A percentile compares a stretch with the other conserved stretches of the same genome.
Evolutionary conservation across 768 basidiomycete genomes (phyloP).

Genomic region (Lepiota subincarnata): DNA sequence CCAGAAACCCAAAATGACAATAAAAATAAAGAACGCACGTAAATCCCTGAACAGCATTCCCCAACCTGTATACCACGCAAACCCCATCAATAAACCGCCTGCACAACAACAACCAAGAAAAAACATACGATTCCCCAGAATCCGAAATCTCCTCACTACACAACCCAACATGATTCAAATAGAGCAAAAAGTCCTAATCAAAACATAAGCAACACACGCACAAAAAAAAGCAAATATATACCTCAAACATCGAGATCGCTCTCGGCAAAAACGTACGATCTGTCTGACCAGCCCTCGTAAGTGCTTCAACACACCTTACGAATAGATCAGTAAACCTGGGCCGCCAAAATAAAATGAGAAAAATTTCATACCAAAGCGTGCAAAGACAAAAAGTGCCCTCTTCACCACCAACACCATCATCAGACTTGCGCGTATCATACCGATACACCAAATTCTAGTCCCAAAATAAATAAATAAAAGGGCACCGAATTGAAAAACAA

Average conservation of each 20-base stretch:
- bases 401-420: constrained; percentile 94
- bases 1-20: background rate
- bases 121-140: constrained; percentile 70
- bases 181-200: constrained; percentile 67
- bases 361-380: constrained; percentile 52
- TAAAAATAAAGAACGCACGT: constrained; percentile 50
- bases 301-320: constrained; percentile 64
- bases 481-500: background rate
- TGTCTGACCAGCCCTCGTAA: constrained; percentile 83
- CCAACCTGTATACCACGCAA: constrained; percentile 54
- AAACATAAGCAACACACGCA: background rate
- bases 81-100: background rate
- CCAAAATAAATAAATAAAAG: background rate
- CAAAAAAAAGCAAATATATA: constrained; percentile 26
- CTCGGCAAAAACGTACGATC: constrained; percentile 61
- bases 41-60: constrained; percentile 88
- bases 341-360: no score
- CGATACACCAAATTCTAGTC: constrained; percentile 86
- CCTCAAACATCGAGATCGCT: constrained; percentile 89
- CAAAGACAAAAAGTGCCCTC: constrained; percentile 95
- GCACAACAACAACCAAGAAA: background rate
- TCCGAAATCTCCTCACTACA: constrained; percentile 86
- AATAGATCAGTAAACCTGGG: constrained; percentile 20
- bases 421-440: constrained; percentile 81
- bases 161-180: constrained; percentile 83